Base-by-base conservation (phyloP, 257 asterid genomes). In the Thymus quinquecostatus region DNA sequence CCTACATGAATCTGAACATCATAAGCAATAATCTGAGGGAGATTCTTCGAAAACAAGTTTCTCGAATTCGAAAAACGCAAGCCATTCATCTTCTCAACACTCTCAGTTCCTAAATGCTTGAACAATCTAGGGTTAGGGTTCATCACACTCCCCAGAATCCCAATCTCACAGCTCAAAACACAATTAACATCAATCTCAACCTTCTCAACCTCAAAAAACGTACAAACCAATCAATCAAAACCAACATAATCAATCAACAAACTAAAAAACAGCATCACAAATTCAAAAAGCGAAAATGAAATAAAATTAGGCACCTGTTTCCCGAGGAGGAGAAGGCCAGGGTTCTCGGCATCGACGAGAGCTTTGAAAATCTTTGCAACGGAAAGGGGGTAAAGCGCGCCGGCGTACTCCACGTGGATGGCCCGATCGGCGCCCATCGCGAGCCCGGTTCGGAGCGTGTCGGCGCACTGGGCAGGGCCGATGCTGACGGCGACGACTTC, bases 361-460 rank as follows among this genome's bases (percentile, higher is more conserved):
- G 96, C 96, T 72, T 71, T 93, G 44, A 93, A 88, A 84, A 93
- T 86, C 88, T 89, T 94, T 8, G 99, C 99, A 66, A 94, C 78
- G 29, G 91, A 86, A 29, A 91, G 95, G 49, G 97, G 97, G 80
- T 88, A 84, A 38, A 91, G 85, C 13, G 80, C 61, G 8, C 83
- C 95, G 41, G 94, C 66, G 59, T 75, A 73, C 33, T 91, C 97
- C 69, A 94, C 97, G 72, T 91, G 97, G 32, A 94, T 86, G 47
- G 89, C 99, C 89, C 92, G 90, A 78, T 91, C 97, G 49, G 99
- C 99, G 44, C 97, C 99, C 99, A 91, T 94, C 27, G 98, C 97
- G n/a, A 94, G 87, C 71, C 97, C 98, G 70, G 98, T 94, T 10
- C 97, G 88, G 60, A 91, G 89, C 21, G 98, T 94, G 64, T 94